Percentiles rank a stretch among this genome's conserved stretches.
These are phyloP conservation scores for Theobroma cacao DNA, from an alignment of 345 rosid genomes.

Conservation along the genomic window DNA sequence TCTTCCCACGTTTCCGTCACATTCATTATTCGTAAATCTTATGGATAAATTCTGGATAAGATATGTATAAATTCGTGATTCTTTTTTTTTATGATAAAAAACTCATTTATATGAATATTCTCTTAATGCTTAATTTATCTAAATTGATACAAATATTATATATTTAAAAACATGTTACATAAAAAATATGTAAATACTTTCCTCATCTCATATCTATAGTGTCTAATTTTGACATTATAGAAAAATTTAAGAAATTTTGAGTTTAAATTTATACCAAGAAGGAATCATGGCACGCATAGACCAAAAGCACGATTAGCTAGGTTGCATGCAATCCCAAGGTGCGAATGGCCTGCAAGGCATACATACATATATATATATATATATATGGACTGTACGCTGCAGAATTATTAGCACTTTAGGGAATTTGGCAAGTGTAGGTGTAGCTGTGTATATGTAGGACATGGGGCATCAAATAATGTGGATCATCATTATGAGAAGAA, in stretches of 20 bases:
- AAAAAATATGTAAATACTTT: no score
- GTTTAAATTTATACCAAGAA: background rate
- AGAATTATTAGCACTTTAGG: background rate
- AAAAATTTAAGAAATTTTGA: no score
- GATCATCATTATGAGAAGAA: background rate
- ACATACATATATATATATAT: background rate
- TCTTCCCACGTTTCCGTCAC: background rate
- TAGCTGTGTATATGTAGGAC: no score
- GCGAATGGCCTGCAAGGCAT: background rate
- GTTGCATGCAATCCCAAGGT: slow-evolving; percentile 9
- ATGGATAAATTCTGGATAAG: background rate
- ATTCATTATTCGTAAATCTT: background rate
- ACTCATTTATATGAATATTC: no score
- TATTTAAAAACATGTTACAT: background rate
- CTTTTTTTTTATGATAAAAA: no score
- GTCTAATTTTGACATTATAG: no score
- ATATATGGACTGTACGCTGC: background rate
- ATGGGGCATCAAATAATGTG: slow-evolving; percentile 6
- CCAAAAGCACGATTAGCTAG: background rate
- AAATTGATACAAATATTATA: background rate
- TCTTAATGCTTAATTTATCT: no score
- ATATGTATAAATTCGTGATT: background rate
- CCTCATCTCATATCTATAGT: no score
- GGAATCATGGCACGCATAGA: background rate
- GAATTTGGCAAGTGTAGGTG: background rate